Evolutionary conservation across 225 moss, liverwort and hornwort species (phyloP), one percentile per base, ranked within the genome.

Genomic region (Physcomitrium patens): DNA sequence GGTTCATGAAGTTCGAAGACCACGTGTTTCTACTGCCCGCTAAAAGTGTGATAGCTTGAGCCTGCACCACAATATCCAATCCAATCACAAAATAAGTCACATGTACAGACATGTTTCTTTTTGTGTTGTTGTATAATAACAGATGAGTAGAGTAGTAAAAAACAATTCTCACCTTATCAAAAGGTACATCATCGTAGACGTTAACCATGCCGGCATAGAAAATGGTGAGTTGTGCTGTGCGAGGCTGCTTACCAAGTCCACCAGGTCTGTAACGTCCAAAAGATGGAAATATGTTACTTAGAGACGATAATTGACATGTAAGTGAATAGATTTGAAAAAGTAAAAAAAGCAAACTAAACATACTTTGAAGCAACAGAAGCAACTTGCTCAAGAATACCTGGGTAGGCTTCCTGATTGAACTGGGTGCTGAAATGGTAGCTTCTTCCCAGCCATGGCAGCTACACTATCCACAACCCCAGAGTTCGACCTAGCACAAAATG

Each of bases 141-240:
- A 46, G 47, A 44, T 13, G 26, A 70, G 45, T 46, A 26, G 28
- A 71, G 48, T 19, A 63, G 41, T n/a, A 28, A 51, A 1, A 24
- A 5, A 11, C 10, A 59, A 3, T 4, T 59, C 78, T 78, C 65
- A 96, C 96, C 91, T 92, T 97, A 28, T 97, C 96, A 61, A 73
- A 85, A 8, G 96, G 92, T 62, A 97, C 89, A n/a, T 92, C 89
- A 47, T 97, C 91, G 47, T 94, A 97, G 1, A 94, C 94, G 61
- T 94, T 94, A n/a, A 97, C 96, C 77, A 74, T 83, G 67, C 96
- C 96, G 22, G 91, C 81, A 59, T 97, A 97, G 24, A 97, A 97
- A 23, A 97, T 90, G 7, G 96, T 97, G 48, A 97, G 82, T 65
- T 97, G 96, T 12, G 96, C 90, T 57, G 84, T 90, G 18, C 86